Evolutionary conservation across 148 eudicot species (phyloP).

Genomic region (Talinum fruticosum): DNA sequence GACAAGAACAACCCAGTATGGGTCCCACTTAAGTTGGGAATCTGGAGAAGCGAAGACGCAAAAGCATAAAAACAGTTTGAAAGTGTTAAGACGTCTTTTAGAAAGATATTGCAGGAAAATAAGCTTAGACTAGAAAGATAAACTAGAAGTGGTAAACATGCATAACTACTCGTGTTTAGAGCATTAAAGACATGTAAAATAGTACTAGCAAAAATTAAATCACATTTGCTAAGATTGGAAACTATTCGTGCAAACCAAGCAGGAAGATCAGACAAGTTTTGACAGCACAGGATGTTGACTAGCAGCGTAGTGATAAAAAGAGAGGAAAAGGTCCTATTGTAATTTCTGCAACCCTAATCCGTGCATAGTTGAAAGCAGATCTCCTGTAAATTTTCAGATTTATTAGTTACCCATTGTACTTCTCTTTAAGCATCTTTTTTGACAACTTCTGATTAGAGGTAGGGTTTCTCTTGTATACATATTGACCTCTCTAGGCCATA

Average conservation of each 20-base stretch:
- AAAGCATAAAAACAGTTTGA: too few relatives aligned
- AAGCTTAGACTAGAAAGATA: background rate
- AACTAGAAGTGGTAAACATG: background rate
- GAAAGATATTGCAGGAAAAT: background rate
- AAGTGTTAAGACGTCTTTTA: background rate
- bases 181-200: background rate
- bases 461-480: background rate
- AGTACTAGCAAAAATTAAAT: background rate
- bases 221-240: background rate
- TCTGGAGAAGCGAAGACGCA: background rate
- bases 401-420: slow-evolving; percentile 5
- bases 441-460: background rate
- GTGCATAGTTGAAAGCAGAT: background rate
- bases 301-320: background rate
- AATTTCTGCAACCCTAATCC: background rate
- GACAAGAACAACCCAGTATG: background rate
- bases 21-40: background rate
- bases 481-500: background rate
- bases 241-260: background rate
- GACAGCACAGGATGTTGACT: background rate
- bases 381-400: background rate
- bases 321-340: background rate
- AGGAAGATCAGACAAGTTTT: background rate
- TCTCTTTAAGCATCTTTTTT: background rate
- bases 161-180: background rate